Evolutionary conservation across 179 eudicot genomes (phyloP).

Genomic region (Silene noctiflora): DNA sequence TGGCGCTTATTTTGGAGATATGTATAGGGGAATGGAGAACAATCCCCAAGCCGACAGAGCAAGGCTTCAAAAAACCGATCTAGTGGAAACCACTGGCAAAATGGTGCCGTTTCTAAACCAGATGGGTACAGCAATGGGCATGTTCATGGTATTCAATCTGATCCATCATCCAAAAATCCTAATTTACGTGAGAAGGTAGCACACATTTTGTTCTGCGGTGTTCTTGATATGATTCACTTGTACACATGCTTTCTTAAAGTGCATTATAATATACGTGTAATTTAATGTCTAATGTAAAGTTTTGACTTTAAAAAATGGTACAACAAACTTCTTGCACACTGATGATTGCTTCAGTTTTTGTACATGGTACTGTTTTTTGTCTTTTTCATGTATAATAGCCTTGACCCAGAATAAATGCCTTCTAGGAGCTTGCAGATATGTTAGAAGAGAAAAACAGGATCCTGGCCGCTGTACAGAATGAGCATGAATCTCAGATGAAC

Average conservation of each 20-base stretch:
- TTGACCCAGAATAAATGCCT: slow-evolving; percentile 49
- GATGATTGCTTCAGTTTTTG: background rate
- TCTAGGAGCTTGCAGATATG: slow-evolving; percentile 86
- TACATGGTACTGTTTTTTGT: slow-evolving; percentile 12
- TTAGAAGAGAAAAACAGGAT: slow-evolving; percentile 71
- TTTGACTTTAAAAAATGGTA: background rate
- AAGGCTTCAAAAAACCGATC: slow-evolving; percentile 46
- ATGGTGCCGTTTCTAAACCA: slow-evolving; percentile 53
- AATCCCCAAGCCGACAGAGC: slow-evolving; percentile 50
- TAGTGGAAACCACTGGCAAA: slow-evolving; percentile 50
- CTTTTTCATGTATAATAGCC: slow-evolving; percentile 27
- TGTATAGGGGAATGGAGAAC: slow-evolving; percentile 54
- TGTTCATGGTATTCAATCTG: slow-evolving; percentile 36
- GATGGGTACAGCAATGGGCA: slow-evolving; percentile 64
- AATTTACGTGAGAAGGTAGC: slow-evolving; percentile 62
- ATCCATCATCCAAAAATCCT: slow-evolving; percentile 28
- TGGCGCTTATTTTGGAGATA: slow-evolving; percentile 20
- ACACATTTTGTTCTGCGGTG: slow-evolving; percentile 22
- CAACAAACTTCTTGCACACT: background rate
- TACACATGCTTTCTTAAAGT: background rate
- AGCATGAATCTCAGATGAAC: slow-evolving; percentile 57
- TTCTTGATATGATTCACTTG: background rate
- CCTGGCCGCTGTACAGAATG: slow-evolving; percentile 52
- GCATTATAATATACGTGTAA: background rate
- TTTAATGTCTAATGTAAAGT: background rate